phyloP scores from a whole-genome alignment of 805 yeast genomes.

The Ogataea chonburiensis region DNA sequence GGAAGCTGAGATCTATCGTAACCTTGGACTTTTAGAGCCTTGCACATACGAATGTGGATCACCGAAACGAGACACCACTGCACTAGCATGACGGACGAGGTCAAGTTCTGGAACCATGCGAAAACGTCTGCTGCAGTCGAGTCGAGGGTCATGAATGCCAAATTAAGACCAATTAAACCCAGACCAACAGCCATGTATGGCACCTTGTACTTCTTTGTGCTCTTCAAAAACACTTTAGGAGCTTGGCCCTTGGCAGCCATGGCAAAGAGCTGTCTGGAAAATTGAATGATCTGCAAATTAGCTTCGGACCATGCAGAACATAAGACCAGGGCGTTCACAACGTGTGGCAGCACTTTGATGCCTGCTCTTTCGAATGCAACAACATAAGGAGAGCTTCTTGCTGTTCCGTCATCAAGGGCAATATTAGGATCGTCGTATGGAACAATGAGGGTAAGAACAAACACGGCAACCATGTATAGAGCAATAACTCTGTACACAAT shows the following conservation, averaged over 20 bases:
- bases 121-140: constrained; percentile 54
- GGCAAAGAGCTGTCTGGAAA: constrained; percentile 66
- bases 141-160: constrained; percentile 65
- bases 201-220: constrained; percentile 56
- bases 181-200: constrained; percentile 54
- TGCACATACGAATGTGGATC: constrained; percentile 39
- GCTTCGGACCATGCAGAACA: constrained; percentile 55
- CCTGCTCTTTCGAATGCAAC: constrained; percentile 66
- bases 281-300: constrained; percentile 64
- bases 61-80: constrained; percentile 52
- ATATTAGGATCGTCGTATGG: constrained; percentile 38
- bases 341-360: constrained; percentile 62
- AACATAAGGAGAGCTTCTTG: constrained; percentile 71
- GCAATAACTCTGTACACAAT: constrained; percentile 24
- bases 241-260: constrained; percentile 68
- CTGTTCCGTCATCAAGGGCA: constrained; percentile 51
- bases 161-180: constrained; percentile 43
- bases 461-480: constrained; percentile 26
- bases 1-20: constrained; percentile 35
- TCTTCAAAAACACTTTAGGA: constrained; percentile 57
- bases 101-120: constrained; percentile 58
- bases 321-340: constrained; percentile 68
- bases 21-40: constrained; percentile 43
- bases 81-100: constrained; percentile 57
- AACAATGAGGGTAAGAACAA: constrained; percentile 47